These are phyloP conservation scores for Symbiodinium natans DNA, from an alignment of 73 alveolate genomes.

Conservation along the genomic window DNA sequence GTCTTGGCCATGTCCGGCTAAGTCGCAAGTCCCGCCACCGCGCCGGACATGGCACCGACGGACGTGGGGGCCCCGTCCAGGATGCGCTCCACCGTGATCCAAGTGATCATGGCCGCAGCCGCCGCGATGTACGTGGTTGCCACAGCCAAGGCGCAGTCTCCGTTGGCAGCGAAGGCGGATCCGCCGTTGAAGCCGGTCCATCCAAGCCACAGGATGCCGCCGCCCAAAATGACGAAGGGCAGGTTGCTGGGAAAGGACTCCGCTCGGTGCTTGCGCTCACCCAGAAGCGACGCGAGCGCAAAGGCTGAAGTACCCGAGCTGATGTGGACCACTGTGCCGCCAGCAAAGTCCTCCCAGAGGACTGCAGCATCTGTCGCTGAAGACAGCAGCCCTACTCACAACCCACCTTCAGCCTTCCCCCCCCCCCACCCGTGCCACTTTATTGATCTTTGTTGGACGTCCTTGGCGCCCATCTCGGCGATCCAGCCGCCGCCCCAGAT, in stretches of 20 bases:
- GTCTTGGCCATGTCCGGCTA: not conserved
- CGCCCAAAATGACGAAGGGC: not conserved
- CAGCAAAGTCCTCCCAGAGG: not conserved
- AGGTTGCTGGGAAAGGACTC: not conserved
- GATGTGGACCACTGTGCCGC: not conserved
- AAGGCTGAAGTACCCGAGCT: not conserved
- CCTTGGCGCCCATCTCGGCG: not conserved
- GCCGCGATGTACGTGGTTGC: not conserved
- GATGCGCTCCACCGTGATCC: not conserved
- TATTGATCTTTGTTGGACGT: not conserved
- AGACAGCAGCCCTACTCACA: not conserved
- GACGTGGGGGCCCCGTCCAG: constrained; percentile 1
- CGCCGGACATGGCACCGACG: not conserved
- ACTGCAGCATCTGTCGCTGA: not conserved
- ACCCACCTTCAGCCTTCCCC: no score
- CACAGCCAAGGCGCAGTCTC: not conserved
- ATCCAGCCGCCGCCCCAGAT: not conserved
- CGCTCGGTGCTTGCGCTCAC: not conserved
- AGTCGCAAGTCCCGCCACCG: not conserved
- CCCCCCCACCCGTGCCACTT: not conserved
- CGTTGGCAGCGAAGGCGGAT: not conserved
- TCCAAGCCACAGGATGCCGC: not conserved
- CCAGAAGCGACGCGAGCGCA: not conserved
- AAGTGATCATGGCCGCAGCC: not conserved
- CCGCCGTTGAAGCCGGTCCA: not conserved